phyloP scores from a whole-genome alignment of 352 stramenopile genomes.

The Globisporangium echinulatum region DNA sequence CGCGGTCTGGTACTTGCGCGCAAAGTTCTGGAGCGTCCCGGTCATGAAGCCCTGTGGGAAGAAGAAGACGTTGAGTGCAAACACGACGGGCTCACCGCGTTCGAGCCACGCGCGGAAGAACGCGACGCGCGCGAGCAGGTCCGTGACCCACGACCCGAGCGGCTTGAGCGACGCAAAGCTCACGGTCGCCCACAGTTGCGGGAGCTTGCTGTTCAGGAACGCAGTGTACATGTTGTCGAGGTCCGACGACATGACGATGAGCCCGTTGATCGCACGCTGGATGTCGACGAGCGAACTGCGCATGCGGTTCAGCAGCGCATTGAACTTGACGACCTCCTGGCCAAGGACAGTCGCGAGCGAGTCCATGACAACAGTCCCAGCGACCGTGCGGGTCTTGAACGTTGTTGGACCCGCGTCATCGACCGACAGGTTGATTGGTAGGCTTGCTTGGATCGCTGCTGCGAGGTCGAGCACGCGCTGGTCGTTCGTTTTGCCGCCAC shows the following conservation, averaged over 20 bases:
- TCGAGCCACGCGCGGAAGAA: conserved; percentile 91
- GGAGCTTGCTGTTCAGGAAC: conserved; percentile 90
- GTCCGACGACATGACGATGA: conserved; percentile 93
- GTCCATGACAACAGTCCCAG: conserved; percentile 84
- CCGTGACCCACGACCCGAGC: conserved; percentile 89
- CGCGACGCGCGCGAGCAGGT: conserved; percentile 82
- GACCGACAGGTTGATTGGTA: conserved; percentile 58
- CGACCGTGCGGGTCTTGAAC: conserved; percentile 84
- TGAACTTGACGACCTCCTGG: conserved; percentile 95
- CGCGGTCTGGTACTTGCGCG: conserved; percentile 91
- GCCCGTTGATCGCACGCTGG: conserved; percentile 74
- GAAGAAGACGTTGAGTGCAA: conserved; percentile 90
- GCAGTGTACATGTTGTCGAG: conserved; percentile 95
- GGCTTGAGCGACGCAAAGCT: conserved; percentile 92
- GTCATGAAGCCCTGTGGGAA: conserved; percentile 92
- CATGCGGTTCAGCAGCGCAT: conserved; percentile 85
- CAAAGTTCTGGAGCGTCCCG: conserved; percentile 91
- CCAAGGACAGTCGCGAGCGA: conserved; percentile 90
- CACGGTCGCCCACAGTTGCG: conserved; percentile 82
- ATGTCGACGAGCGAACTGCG: conserved; percentile 71
- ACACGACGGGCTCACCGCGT: conserved; percentile 87
- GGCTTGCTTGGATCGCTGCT: conserved; percentile 51
- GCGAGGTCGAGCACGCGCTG: conserved; percentile 79
- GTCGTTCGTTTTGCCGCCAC: conserved; percentile 58
- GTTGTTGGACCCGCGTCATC: conserved; percentile 88